These are phyloP conservation scores for Pseudocercospora musae DNA, from an alignment of 2,329 filamentous ascomycete genomes.

Conservation along the genomic window DNA sequence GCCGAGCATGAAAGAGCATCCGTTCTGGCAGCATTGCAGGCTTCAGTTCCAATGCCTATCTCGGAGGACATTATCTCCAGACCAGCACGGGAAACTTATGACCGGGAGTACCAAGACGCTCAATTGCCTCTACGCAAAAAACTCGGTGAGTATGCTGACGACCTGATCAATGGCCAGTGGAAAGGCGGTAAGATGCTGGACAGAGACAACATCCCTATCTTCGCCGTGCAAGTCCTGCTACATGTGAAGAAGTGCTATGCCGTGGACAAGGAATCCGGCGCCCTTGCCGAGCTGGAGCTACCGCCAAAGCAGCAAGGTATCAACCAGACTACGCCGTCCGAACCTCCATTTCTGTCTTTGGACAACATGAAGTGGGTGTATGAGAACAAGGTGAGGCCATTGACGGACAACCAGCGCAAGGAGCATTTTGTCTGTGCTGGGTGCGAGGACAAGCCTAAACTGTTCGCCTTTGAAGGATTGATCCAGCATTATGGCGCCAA, in stretches of 20 bases:
- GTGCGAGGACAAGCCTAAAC: slow-evolving; percentile 58
- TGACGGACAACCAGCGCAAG: slow-evolving; percentile 63
- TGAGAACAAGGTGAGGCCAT: slow-evolving; percentile 69
- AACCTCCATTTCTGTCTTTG: slow-evolving; percentile 54
- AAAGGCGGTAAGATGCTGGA: slow-evolving; percentile 60
- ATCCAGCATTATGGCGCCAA: slow-evolving; percentile 82
- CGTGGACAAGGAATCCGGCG: slow-evolving; percentile 26
- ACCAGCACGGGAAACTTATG: slow-evolving; percentile 58
- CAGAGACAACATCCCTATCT: slow-evolving; percentile 62
- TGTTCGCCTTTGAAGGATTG: slow-evolving; percentile 73
- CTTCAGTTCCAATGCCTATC: slow-evolving; percentile 47
- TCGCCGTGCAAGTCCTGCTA: slow-evolving; percentile 69
- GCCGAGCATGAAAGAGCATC: slow-evolving; percentile 50
- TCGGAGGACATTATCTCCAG: slow-evolving; percentile 49
- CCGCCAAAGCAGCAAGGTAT: slow-evolving; percentile 9
- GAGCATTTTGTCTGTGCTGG: slow-evolving; percentile 72
- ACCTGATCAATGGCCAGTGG: slow-evolving; percentile 66
- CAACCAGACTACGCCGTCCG: slow-evolving; percentile 21
- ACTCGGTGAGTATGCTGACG: slow-evolving; percentile 65
- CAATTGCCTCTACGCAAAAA: slow-evolving; percentile 65
- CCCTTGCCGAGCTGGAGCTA: slow-evolving; percentile 21
- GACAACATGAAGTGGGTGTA: slow-evolving; percentile 88
- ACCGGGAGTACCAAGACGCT: slow-evolving; percentile 67
- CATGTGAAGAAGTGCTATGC: slow-evolving; percentile 54
- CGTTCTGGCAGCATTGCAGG: slow-evolving; percentile 41